Conservation (phyloP, 139 green algal species). For the Closterium sp. region DNA sequence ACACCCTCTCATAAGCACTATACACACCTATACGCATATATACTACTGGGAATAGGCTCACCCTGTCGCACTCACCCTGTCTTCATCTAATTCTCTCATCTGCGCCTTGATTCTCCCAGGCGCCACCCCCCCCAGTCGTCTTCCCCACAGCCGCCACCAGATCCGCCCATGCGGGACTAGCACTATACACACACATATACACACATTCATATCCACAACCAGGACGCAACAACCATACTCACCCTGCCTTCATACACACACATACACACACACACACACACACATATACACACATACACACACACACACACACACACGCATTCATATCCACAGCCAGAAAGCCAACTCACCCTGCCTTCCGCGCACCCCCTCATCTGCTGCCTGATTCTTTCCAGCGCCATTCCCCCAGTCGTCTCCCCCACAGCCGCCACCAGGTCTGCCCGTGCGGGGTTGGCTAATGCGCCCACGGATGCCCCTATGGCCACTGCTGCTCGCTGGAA, state of each 20-base stretch:
- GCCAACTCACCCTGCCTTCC: conserved; percentile 53
- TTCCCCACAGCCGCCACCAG: conserved; percentile 67
- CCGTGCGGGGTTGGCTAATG: conserved; percentile 63
- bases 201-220: too few relatives aligned
- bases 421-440: conserved; percentile 77
- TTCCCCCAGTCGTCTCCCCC: conserved; percentile 48
- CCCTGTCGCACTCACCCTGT: background rate
- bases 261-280: too few relatives aligned
- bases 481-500: conserved; percentile 69
- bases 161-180: too few relatives aligned
- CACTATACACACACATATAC: background rate
- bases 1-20: too few relatives aligned
- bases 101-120: conserved; percentile 59
- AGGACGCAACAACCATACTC: too few relatives aligned
- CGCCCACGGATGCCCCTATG: conserved; percentile 59
- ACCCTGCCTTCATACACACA: too few relatives aligned
- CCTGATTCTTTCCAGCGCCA: conserved; percentile 62
- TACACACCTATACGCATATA: too few relatives aligned
- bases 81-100: background rate
- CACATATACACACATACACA: too few relatives aligned
- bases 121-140: conserved; percentile 53
- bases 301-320: too few relatives aligned
- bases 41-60: background rate
- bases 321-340: background rate
- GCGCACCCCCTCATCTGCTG: conserved; percentile 67